Evolutionary conservation across 2,329 filamentous ascomycete genomes (phyloP).

Genomic region (Aspergillus japonicus): DNA sequence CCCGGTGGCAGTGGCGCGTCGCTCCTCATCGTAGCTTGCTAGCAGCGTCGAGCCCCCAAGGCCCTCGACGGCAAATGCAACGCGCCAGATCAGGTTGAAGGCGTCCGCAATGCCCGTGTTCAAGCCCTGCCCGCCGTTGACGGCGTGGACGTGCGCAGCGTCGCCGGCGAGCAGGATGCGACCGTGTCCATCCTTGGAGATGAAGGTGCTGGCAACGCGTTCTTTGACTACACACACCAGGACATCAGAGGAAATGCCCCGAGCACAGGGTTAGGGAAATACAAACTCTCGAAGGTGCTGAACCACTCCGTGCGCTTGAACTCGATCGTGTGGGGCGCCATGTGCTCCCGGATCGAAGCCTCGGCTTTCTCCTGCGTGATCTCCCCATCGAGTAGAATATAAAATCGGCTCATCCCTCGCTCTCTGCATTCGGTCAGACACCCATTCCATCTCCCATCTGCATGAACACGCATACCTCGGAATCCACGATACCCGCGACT

Average conservation of each 20-base stretch:
- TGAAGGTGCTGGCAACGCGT: constrained; percentile 1
- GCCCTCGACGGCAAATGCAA: neutral
- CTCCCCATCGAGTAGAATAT: no score
- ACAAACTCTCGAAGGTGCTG: no score
- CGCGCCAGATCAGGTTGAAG: constrained; percentile 3
- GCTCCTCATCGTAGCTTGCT: constrained; percentile 3
- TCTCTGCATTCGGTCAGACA: no score
- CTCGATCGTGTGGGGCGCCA: neutral
- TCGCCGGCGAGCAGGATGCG: neutral
- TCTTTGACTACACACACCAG: neutral
- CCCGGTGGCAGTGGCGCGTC: neutral
- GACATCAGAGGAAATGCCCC: no score
- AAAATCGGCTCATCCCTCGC: no score
- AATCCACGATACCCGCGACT: no score
- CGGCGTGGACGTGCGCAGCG: constrained; percentile 3
- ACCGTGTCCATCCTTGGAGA: constrained; percentile 5
- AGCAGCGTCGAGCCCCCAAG: neutral
- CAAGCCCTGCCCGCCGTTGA: constrained; percentile 6
- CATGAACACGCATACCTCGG: no score
- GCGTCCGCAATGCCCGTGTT: constrained; percentile 10
- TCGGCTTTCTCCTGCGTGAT: no score
- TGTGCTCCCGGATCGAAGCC: neutral
- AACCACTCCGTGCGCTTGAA: no score
- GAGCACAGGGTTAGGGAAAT: no score
- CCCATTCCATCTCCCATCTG: no score